Percentiles rank a stretch among this genome's conserved stretches.
These are phyloP conservation scores for Dioscorea cayenensis DNA, from an alignment of 116 monocot species.

Conservation along the genomic window DNA sequence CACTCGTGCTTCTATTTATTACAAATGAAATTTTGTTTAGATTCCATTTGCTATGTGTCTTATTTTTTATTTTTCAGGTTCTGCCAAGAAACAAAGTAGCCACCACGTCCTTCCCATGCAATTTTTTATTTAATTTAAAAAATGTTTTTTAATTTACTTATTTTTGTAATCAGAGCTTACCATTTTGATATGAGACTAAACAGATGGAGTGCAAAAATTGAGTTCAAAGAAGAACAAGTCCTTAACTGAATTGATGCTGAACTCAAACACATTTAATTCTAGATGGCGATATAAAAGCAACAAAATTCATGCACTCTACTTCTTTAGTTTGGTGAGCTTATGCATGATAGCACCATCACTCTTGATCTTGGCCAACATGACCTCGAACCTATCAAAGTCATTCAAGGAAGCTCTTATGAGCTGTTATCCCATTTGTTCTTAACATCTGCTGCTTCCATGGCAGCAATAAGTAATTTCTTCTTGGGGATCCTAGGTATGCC, in stretches of 20 bases:
- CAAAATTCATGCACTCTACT: slow-evolving; percentile 8
- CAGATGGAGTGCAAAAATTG: too few relatives aligned
- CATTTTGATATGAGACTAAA: too few relatives aligned
- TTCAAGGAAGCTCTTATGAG: slow-evolving; percentile 67
- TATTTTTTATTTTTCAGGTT: too few relatives aligned
- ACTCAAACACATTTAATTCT: not conserved
- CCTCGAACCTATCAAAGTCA: slow-evolving; percentile 81
- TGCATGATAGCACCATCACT: slow-evolving; percentile 33
- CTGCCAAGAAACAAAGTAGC: too few relatives aligned
- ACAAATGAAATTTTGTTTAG: too few relatives aligned
- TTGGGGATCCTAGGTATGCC: slow-evolving; percentile 71
- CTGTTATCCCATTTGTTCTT: slow-evolving; percentile 85
- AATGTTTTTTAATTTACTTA: too few relatives aligned
- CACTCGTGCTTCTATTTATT: too few relatives aligned
- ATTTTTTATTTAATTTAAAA: too few relatives aligned
- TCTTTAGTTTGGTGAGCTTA: slow-evolving; percentile 51
- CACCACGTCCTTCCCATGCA: too few relatives aligned
- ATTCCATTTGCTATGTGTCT: too few relatives aligned
- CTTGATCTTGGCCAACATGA: slow-evolving; percentile 34
- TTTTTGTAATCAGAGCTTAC: too few relatives aligned
- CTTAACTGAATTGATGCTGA: not conserved
- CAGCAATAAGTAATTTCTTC: slow-evolving; percentile 67
- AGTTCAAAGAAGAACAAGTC: not conserved
- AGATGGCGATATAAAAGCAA: not conserved
- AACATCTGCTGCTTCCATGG: slow-evolving; percentile 84